A percentile compares a stretch with the other conserved stretches of the same genome.
These are phyloP conservation scores for Amylocystis lapponica DNA, from an alignment of 768 basidiomycete genomes.

Conservation along the genomic window DNA sequence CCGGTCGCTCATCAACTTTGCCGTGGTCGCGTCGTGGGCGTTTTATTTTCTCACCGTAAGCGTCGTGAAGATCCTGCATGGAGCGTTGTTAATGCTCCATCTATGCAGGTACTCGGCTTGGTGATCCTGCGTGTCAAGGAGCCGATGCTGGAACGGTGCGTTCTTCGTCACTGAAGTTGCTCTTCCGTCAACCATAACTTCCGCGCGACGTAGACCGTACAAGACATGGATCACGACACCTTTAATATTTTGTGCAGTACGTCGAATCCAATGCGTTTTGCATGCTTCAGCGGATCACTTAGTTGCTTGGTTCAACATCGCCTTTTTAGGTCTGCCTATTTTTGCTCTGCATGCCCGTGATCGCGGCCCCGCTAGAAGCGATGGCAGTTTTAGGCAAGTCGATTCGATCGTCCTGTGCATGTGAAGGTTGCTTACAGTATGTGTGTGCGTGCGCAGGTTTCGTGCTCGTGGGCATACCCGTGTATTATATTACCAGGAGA, in stretches of 20 bases:
- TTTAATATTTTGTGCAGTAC: conserved; percentile 78
- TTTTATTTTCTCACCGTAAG: conserved; percentile 82
- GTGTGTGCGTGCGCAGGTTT: conserved; percentile 45
- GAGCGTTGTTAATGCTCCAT: too few relatives aligned
- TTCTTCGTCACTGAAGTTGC: too few relatives aligned
- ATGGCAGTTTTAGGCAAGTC: conserved; percentile 76
- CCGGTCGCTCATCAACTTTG: conserved; percentile 82
- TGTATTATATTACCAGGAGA: conserved; percentile 74
- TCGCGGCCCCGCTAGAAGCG: conserved; percentile 88
- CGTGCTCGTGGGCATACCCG: conserved; percentile 70
- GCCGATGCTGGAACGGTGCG: conserved; percentile 75
- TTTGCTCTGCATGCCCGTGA: conserved; percentile 88
- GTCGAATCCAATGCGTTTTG: conserved; percentile 24
- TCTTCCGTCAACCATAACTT: too few relatives aligned
- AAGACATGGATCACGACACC: conserved; percentile 90
- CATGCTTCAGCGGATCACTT: not conserved
- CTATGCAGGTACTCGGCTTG: conserved; percentile 71
- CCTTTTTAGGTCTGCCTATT: conserved; percentile 71
- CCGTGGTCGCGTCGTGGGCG: conserved; percentile 80
- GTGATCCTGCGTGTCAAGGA: conserved; percentile 88
- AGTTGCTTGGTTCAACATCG: conserved; percentile 3
- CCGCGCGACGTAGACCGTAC: conserved; percentile 88
- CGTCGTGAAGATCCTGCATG: not conserved
- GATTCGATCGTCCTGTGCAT: not conserved
- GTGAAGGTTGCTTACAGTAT: conserved; percentile 2